A percentile compares a stretch with the other conserved stretches of the same genome.
These are phyloP conservation scores for Annulohypoxylon truncatum DNA, from an alignment of 2,329 filamentous ascomycete genomes.

Conservation along the genomic window DNA sequence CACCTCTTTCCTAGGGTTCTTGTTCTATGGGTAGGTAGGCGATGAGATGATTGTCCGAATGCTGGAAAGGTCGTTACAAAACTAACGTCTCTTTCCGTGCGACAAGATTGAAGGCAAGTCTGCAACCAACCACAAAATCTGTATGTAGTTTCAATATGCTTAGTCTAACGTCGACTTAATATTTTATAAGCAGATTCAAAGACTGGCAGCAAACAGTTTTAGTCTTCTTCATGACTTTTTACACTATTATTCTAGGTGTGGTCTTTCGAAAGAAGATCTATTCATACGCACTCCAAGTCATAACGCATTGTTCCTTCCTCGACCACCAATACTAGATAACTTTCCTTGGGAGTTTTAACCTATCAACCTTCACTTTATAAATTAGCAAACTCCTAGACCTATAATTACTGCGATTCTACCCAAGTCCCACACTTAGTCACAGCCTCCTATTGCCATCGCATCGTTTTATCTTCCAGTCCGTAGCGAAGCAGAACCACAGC, in stretches of 20 bases:
- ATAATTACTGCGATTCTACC: not conserved
- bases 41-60: not conserved
- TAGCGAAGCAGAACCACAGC: not conserved
- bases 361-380: not conserved
- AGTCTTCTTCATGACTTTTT: not conserved
- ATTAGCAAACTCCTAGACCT: not conserved
- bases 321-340: not conserved
- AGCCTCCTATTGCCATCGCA: not conserved
- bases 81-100: not conserved
- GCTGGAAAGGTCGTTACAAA: not conserved
- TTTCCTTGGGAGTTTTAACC: not conserved
- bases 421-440: not conserved
- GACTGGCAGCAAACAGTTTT: not conserved
- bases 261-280: not conserved
- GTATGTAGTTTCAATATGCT: not conserved
- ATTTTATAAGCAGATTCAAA: not conserved
- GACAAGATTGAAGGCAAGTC: not conserved
- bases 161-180: not conserved
- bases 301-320: conserved; percentile 1
- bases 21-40: not conserved
- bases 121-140: not conserved
- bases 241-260: not conserved
- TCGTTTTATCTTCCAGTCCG: not conserved
- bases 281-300: not conserved
- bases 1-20: not conserved